Base-by-base conservation (phyloP, 1,284 basidiomycete genomes). In the Porphyrellus sp. region DNA sequence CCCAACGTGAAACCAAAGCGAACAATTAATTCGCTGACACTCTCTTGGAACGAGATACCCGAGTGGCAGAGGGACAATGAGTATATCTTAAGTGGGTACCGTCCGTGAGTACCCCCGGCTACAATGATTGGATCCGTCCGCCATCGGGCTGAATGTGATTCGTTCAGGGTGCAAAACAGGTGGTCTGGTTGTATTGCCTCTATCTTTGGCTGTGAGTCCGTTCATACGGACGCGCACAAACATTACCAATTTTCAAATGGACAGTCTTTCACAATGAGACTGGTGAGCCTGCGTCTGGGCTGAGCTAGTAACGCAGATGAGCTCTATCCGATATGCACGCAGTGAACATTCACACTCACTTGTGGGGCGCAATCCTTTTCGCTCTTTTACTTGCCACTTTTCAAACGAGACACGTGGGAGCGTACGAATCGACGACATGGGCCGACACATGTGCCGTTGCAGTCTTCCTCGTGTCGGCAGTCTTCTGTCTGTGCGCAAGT, bases 261-360 rank as follows among this genome's bases (percentile, higher is more conserved):
- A 7, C 56, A 92, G 91, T 90, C 70, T 62, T 91, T 49, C 91
- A 93, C 69, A 93, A 93, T 62, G 90, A 93, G 72, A 91, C 87
- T 53, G 79, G 88, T 87, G 61, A 54, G 71, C 59, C 43, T 20
- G 48, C 46, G 42, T 47, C 42, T 42, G 49, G 27, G 30, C 39
- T 45, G 46, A 23, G 43, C 21, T 49, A n/a, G 37, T 49, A 60
- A 58, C 16, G 33, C 12, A 53, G 53, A 54, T 52, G 30, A 25
- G 49, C 33, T 8, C 18, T 28, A 30, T 54, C 34, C 44, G 35
- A 58, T 58, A 40, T 46, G 50, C 51, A 41, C 42, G 25, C 54
- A 93, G 91, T 96, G 56, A 96, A 97, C 71, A 93, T 96, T 48
- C 91, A 94, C 70, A 89, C 81, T 47, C 93, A 96, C 65, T 75